phyloP scores from a whole-genome alignment of 169 alveolate genomes.

The Eimeria praecox region DNA sequence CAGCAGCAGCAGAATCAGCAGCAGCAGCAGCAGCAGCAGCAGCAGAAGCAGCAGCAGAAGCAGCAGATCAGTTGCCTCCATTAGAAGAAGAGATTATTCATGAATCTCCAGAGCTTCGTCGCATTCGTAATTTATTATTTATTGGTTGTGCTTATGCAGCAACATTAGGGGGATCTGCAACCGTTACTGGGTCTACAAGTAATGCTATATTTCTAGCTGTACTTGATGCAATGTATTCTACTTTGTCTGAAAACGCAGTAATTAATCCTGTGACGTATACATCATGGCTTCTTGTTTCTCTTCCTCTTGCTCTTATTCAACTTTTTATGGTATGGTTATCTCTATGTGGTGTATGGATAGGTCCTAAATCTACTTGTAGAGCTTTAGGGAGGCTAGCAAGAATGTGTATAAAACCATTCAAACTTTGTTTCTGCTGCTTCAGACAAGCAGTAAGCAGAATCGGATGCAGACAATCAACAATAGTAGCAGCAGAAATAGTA shows the following conservation, averaged over 20 bases:
- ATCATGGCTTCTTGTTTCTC: slow-evolving; percentile 44
- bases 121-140: slow-evolving; percentile 27
- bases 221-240: slow-evolving; percentile 48
- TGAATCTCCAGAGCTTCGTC: background rate
- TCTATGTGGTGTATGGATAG: slow-evolving; percentile 68
- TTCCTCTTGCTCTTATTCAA: slow-evolving; percentile 34
- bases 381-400: background rate
- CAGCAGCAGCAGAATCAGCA: slow-evolving; percentile 21
- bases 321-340: slow-evolving; percentile 27
- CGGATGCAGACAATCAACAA: too few species aligned
- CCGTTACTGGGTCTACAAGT: slow-evolving; percentile 64
- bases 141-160: slow-evolving; percentile 79
- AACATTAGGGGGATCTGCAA: slow-evolving; percentile 62
- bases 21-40: slow-evolving; percentile 33
- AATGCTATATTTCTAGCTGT: slow-evolving; percentile 59
- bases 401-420: background rate
- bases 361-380: background rate
- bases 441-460: background rate
- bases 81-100: background rate
- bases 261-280: slow-evolving; percentile 55
- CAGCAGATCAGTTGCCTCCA: background rate
- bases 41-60: background rate
- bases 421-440: slow-evolving; percentile 5
- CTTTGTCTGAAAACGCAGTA: background rate
- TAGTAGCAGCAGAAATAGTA: background rate